Evolutionary conservation across 2,329 filamentous ascomycete species (phyloP), one percentile per base, ranked within the genome.

Genomic region (Cordyceps tenuipes): DNA sequence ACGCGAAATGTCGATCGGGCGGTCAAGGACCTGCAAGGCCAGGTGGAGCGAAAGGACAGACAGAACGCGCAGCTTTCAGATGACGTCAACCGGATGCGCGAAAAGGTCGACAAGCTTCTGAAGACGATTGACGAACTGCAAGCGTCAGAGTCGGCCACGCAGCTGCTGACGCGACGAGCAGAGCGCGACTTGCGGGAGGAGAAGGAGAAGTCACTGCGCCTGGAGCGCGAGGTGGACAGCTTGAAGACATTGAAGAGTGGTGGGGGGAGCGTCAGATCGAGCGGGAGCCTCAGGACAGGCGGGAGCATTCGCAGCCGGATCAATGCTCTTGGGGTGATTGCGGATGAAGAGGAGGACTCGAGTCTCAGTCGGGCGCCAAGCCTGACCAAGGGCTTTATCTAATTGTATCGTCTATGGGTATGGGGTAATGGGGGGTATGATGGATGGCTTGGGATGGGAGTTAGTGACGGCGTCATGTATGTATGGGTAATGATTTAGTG

Each of bases 111-210:
- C 65, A 91, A 91, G 70, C 85, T 97, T 5, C 86, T 99, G 55
- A 82, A 86, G 69, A 91, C 90, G 1, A 96, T 99, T 66, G 93
- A 97, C 70, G 93, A 97, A 71, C 84, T 99, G 39, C 93, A 99
- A 72, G 86, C 89, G 15, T 89, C 86, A 15, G 93, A 97, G 73
- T 91, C 89, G 23, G 80, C 85, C 12, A 87, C 86, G 51, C 91
- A 97, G 72, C 82, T 97, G 47, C 82, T 86, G 29, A 87, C 90
- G 29, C 88, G 93, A 60, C 86, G 93, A 48, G 91, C 91, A 17
- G 93, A 99, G 73, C 85, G 93, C 48, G 93, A 97, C 68, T 81
- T 97, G 17, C 83, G 91, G 7, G 91, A 97, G 72, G 93, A 96
- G 74, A 85, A 83, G 63, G 94, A 97, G 74, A 93, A 89, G 74